Evolutionary conservation across 495 filamentous ascomycete species (phyloP).

Genomic region (Aspergillus coremiiformis): DNA sequence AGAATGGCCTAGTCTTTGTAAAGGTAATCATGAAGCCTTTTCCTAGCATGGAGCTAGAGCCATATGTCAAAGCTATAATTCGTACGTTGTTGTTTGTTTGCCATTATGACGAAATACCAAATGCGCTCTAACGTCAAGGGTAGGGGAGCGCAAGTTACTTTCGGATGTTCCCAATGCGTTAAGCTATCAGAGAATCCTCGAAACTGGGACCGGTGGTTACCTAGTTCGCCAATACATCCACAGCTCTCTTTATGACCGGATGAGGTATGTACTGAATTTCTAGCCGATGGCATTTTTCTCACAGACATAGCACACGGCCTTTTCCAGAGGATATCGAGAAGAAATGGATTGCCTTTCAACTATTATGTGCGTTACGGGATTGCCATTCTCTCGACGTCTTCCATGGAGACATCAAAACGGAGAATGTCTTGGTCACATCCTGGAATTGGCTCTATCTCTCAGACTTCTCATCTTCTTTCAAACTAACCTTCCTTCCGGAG

Average conservation of each 20-base stretch:
- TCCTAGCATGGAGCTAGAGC: conserved; percentile 63
- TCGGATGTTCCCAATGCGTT: conserved; percentile 85
- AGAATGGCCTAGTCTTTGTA: conserved; percentile 82
- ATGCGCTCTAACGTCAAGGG: conserved; percentile 16
- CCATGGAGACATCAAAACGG: conserved; percentile 97
- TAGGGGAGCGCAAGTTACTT: conserved; percentile 74
- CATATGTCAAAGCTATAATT: conserved; percentile 66
- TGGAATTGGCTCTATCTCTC: conserved; percentile 99
- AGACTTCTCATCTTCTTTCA: conserved; percentile 93
- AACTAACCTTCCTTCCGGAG: conserved; percentile 88
- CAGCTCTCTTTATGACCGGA: conserved; percentile 93
- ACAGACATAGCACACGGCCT: conserved; percentile 69
- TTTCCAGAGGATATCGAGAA: conserved; percentile 97
- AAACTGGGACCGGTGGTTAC: conserved; percentile 85
- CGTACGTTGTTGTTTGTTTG: conserved; percentile 43
- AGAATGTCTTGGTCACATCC: conserved; percentile 92
- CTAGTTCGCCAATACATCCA: conserved; percentile 94
- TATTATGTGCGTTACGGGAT: conserved; percentile 86
- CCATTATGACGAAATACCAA: not conserved
- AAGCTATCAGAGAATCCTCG: conserved; percentile 79
- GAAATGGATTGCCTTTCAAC: conserved; percentile 96
- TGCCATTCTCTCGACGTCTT: conserved; percentile 86
- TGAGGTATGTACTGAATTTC: conserved; percentile 47
- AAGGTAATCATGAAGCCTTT: conserved; percentile 93
- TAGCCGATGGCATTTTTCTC: not conserved